Base-by-base conservation (phyloP, 2,329 filamentous ascomycete species). In the Dissoconium aciculare region DNA sequence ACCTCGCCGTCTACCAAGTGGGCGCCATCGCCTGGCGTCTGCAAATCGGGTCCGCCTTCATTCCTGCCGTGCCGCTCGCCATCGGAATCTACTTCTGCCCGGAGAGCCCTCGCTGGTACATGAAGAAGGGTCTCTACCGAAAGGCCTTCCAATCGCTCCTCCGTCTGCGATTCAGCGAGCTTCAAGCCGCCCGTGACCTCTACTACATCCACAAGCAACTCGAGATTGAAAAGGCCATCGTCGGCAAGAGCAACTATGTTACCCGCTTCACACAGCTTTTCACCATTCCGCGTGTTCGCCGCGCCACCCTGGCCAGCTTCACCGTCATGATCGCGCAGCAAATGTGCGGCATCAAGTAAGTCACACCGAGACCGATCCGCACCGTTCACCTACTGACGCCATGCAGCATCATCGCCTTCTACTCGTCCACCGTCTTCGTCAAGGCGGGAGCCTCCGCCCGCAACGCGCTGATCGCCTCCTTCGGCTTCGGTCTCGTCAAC, bases 151-250 rank as follows among this genome's bases (percentile, higher is more conserved):
- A 49, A 9, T 63, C 65, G 2, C 63, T 71, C 47, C 46, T 50
- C 9, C 50, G 47, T 4, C 49, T 71, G 5, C 62, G 67, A 4
- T 56, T 57, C 27, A 56, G 57, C 11, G 57, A 64, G 15, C 51
- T 71, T 4, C 64, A 69, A 39, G 67, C 67, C 1, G 65, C 65
- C 2, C 55, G 67, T 11, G 67, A 71, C 35, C 54, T 68, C 27
- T 71, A 68, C 53, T 70, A 70, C 39, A 26, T 54, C 51, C 32
- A 54, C 51, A 41, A 42, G 42, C 28, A 57, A 50, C 36, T 49
- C 38, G 10, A 49, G 26, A 52, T 46, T 24, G 38, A 42, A 17
- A 34, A 34, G 2, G 35, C 34, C 30, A 40, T 42, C 39, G 34
- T 53, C 25, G 41, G 56, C 11, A 55, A 56, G 5, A 51, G 51